Evolutionary conservation across 495 filamentous ascomycete species (phyloP).

Genomic region (Neurospora tetraspora): DNA sequence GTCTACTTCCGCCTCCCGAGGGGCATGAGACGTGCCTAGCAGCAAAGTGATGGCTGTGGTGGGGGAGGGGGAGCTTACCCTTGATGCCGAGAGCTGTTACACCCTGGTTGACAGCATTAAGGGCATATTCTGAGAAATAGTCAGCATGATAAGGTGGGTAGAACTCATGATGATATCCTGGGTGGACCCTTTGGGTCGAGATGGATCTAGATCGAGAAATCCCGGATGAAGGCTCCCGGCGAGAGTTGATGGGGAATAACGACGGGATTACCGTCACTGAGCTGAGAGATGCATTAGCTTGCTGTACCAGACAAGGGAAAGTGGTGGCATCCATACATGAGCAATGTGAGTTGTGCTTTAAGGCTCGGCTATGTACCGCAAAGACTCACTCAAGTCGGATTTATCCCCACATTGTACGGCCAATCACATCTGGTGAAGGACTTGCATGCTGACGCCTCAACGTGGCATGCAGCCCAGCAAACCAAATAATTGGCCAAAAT

Average conservation of each 20-base stretch:
- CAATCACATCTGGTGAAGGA: too few relatives aligned
- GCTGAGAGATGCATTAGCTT: background rate
- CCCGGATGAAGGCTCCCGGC: background rate
- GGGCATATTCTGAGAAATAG: conserved; percentile 73
- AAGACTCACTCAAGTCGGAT: too few relatives aligned
- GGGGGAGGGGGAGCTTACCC: conserved; percentile 42
- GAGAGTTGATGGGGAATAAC: background rate
- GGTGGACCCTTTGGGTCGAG: background rate
- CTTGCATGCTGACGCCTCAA: too few relatives aligned
- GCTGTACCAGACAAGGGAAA: background rate
- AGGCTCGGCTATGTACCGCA: background rate
- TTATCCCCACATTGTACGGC: too few relatives aligned
- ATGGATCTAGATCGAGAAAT: background rate
- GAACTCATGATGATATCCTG: background rate
- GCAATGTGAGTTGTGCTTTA: background rate
- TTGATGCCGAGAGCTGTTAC: conserved; percentile 98
- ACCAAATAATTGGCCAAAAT: too few relatives aligned
- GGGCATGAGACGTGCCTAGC: too few relatives aligned
- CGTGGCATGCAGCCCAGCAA: too few relatives aligned
- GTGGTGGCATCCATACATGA: background rate
- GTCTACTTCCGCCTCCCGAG: too few relatives aligned
- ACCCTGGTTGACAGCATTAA: conserved; percentile 98
- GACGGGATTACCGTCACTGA: background rate
- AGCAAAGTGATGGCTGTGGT: background rate
- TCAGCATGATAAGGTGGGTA: conserved; percentile 1